phyloP scores from a whole-genome alignment of 495 filamentous ascomycete genomes.

The Lichina pygmaea region DNA sequence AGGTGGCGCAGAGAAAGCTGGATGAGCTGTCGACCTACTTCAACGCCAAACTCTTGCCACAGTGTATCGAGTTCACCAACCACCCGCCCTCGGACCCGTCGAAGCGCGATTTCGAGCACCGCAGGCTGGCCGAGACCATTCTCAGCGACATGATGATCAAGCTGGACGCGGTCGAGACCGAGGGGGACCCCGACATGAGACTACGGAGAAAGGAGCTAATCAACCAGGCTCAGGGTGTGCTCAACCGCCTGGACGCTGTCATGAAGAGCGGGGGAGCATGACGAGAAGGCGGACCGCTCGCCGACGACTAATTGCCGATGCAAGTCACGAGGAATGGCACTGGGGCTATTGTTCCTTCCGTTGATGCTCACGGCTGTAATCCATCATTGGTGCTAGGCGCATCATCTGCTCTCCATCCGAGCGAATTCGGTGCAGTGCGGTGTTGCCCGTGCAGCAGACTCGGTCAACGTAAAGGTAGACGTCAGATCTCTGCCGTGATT shows the following conservation, averaged over 20 bases:
- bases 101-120: conserved; percentile 49
- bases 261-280: background rate
- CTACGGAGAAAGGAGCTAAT: conserved; percentile 48
- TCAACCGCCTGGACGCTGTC: conserved; percentile 33
- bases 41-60: conserved; percentile 33
- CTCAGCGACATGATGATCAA: conserved; percentile 64
- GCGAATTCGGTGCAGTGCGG: no score
- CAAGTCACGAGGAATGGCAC: no score
- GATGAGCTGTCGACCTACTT: conserved; percentile 39
- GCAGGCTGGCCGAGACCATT: conserved; percentile 58
- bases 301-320: no score
- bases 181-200: conserved; percentile 35
- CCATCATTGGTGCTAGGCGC: no score
- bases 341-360: no score
- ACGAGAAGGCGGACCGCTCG: background rate
- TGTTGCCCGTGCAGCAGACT: no score
- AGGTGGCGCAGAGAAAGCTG: conserved; percentile 41
- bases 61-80: conserved; percentile 33
- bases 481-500: no score
- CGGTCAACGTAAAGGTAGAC: no score
- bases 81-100: conserved; percentile 42
- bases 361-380: no score
- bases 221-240: conserved; percentile 35
- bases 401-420: no score
- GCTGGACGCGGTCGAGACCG: conserved; percentile 56